Conservation (phyloP, 345 rosid species). For the Gynandropsis gynandra region DNA sequence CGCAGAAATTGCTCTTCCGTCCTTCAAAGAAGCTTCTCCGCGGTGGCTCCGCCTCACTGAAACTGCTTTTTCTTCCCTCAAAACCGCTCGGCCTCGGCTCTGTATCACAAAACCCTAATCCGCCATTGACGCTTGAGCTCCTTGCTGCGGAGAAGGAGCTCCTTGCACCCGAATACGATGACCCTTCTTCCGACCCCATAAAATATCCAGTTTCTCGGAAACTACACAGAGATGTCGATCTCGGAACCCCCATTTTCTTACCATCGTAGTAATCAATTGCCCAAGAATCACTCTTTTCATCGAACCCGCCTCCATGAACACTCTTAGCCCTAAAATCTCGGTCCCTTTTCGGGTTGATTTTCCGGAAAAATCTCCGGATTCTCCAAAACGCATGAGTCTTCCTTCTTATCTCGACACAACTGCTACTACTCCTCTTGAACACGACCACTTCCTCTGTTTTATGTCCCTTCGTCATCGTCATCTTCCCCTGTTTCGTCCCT, state of each 20-base stretch:
- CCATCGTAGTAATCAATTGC: constrained; percentile 45
- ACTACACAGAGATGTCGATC: constrained; percentile 89
- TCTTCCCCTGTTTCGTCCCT: constrained; percentile 33
- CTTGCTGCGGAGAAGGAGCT: constrained; percentile 73
- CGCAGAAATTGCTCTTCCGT: constrained; percentile 20
- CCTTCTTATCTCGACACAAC: constrained; percentile 83
- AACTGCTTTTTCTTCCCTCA: constrained; percentile 60
- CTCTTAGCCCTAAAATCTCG: constrained; percentile 31
- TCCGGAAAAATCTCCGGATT: constrained; percentile 66
- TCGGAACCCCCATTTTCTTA: constrained; percentile 48
- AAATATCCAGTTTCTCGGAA: constrained; percentile 60
- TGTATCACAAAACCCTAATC: constrained; percentile 44
- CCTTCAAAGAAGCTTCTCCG: too few species aligned
- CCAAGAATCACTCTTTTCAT: constrained; percentile 66
- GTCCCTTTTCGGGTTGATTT: constrained; percentile 32
- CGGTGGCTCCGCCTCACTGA: constrained; percentile 28
- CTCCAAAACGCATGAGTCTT: constrained; percentile 67
- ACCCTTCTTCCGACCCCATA: constrained; percentile 59
- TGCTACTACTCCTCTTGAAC: constrained; percentile 78
- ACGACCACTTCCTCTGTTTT: constrained; percentile 45
- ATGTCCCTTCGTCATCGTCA: constrained; percentile 23
- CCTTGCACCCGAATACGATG: constrained; percentile 50
- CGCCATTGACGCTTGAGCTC: constrained; percentile 71
- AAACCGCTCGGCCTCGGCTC: constrained; percentile 80
- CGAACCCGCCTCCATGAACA: constrained; percentile 29